Conservation (phyloP, 2,329 filamentous ascomycete genomes). For the Talaromyces atroroseus region DNA sequence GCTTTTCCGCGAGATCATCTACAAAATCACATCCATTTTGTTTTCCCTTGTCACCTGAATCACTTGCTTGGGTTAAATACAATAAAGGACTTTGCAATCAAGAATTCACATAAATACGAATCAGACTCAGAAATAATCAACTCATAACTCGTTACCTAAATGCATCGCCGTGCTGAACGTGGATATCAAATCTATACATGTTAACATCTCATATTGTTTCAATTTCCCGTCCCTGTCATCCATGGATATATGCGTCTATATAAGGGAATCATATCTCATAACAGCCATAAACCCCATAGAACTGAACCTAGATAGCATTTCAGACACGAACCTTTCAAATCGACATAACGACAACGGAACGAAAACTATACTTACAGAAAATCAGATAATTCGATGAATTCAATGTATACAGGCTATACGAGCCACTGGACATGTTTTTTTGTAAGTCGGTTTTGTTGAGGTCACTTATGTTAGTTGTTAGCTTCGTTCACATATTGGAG, state of each 20-base stretch:
- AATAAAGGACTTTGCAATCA: not conserved
- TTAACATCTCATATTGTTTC: not conserved
- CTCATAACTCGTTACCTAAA: not conserved
- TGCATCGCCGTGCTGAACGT: not conserved
- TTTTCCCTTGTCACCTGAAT: too few relatives aligned
- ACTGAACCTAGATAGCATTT: not conserved
- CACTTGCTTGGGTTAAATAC: not conserved
- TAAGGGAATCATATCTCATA: not conserved
- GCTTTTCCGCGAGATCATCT: not conserved
- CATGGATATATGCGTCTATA: not conserved
- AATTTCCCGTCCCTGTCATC: not conserved
- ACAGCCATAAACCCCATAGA: slow-evolving; percentile 1
- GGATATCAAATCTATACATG: not conserved
- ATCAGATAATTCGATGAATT: not conserved
- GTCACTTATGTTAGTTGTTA: not conserved
- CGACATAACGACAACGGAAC: not conserved
- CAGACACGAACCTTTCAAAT: not conserved
- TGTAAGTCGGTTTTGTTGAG: not conserved
- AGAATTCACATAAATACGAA: not conserved
- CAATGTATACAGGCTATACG: not conserved
- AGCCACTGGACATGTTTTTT: not conserved
- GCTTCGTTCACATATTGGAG: not conserved
- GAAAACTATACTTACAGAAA: not conserved
- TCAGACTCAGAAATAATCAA: not conserved
- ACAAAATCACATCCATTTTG: too few relatives aligned